Percentiles rank a stretch among this genome's conserved stretches.
Evolutionary conservation across 208 protist genomes (phyloP).

Genomic region (Leishmania amazonensis): DNA sequence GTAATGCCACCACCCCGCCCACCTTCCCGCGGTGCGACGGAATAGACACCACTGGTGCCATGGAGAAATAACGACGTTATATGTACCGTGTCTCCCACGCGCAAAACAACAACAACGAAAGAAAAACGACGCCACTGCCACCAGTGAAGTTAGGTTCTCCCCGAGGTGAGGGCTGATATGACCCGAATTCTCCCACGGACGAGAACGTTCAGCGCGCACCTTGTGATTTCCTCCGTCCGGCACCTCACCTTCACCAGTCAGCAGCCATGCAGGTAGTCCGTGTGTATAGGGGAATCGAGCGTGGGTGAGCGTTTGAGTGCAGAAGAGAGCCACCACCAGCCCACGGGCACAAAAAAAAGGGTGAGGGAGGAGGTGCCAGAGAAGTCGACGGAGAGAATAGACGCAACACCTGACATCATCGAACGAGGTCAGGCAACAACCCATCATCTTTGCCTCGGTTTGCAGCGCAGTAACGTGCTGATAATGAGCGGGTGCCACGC

Average conservation of each 20-base stretch:
- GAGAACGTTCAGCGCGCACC: not conserved
- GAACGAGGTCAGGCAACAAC: not conserved
- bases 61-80: not conserved
- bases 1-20: not conserved
- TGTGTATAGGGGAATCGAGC: not conserved
- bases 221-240: not conserved
- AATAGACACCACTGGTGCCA: not conserved
- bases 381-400: not conserved
- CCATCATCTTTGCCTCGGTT: not conserved
- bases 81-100: not conserved
- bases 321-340: not conserved
- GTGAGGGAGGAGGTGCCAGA: no score
- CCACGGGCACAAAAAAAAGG: not conserved
- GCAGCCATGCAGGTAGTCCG: not conserved
- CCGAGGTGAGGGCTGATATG: not conserved
- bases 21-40: not conserved
- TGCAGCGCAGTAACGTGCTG: not conserved
- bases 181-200: not conserved
- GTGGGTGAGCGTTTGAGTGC: not conserved
- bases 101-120: not conserved
- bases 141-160: not conserved
- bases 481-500: not conserved
- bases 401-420: not conserved
- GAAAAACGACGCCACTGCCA: not conserved
- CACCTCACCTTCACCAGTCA: not conserved